Evolutionary conservation across 176 grass and related monocot species (phyloP).

Genomic region (Cocos nucifera): DNA sequence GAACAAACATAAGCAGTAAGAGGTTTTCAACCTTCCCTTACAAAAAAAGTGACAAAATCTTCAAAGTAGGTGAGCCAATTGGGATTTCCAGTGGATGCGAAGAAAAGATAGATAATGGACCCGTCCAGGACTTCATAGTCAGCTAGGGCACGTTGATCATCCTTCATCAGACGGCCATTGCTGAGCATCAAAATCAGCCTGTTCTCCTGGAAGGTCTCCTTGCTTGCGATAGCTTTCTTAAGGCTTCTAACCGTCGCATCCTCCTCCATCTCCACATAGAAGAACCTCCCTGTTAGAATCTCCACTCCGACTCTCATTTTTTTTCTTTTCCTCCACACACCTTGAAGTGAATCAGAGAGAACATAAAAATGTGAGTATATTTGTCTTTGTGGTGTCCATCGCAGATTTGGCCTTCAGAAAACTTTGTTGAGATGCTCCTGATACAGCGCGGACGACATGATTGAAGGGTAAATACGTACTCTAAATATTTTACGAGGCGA

Average conservation of each 20-base stretch:
- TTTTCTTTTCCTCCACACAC: too few species aligned
- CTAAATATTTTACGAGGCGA: too few species aligned
- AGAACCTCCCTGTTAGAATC: conserved; percentile 17
- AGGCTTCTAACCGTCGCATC: conserved; percentile 4
- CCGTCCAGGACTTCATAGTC: conserved; percentile 4
- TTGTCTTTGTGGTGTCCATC: too few species aligned
- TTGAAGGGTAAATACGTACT: too few species aligned
- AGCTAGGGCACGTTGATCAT: conserved; percentile 3
- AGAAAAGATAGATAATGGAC: conserved; percentile 19
- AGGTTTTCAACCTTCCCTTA: conserved; percentile 3
- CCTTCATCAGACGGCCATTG: conserved; percentile 9
- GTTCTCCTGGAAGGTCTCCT: conserved; percentile 10
- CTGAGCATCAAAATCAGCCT: conserved; percentile 17
- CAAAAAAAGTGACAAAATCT: conserved; percentile 12
- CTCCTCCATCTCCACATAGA: conserved; percentile 14
- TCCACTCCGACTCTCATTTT: conserved; percentile 15
- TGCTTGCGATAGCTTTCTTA: conserved; percentile 10
- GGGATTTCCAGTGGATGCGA: conserved; percentile 5
- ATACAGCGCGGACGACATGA: too few species aligned
- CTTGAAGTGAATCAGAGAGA: too few species aligned
- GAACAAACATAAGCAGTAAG: too few species aligned
- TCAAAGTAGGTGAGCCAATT: conserved; percentile 21
- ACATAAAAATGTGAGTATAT: too few species aligned
- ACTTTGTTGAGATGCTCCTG: too few species aligned
- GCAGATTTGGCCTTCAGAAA: too few species aligned